phyloP scores from a whole-genome alignment of 176 grass and related monocot genomes.

The Rhipidocladum racemiflorum region DNA sequence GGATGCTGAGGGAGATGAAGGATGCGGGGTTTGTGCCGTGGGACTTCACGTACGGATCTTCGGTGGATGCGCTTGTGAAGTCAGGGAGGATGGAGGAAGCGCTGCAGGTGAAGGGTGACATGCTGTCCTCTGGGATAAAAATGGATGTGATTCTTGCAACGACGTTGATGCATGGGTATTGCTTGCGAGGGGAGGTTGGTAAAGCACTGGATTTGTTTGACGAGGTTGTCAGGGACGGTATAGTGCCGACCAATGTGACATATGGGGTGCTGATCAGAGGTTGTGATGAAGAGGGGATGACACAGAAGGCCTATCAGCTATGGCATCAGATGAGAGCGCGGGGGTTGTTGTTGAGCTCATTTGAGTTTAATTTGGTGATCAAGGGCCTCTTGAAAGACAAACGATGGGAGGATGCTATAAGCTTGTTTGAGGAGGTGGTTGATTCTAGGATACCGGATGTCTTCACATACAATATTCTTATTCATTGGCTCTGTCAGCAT shows the following conservation, averaged over 20 bases:
- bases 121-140: slow-evolving; percentile 36
- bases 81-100: slow-evolving; percentile 59
- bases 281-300: slow-evolving; percentile 56
- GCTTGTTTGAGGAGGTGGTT: slow-evolving; percentile 49
- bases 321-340: slow-evolving; percentile 61
- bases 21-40: slow-evolving; percentile 32
- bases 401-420: slow-evolving; percentile 50
- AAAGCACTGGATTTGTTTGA: slow-evolving; percentile 61
- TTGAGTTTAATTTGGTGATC: slow-evolving; percentile 57
- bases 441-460: slow-evolving; percentile 42
- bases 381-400: slow-evolving; percentile 56
- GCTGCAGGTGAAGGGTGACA: slow-evolving; percentile 57
- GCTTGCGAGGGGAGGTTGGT: slow-evolving; percentile 41
- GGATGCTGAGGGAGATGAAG: slow-evolving; percentile 48
- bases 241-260: slow-evolving; percentile 46
- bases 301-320: slow-evolving; percentile 52
- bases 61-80: slow-evolving; percentile 59
- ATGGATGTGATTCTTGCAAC: slow-evolving; percentile 56
- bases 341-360: slow-evolving; percentile 35
- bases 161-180: slow-evolving; percentile 69
- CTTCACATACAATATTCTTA: slow-evolving; percentile 56
- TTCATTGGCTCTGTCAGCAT: slow-evolving; percentile 58
- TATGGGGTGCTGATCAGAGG: slow-evolving; percentile 62
- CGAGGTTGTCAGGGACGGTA: slow-evolving; percentile 29
- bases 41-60: slow-evolving; percentile 35